Evolutionary conservation across 2,329 filamentous ascomycete genomes (phyloP), one percentile per base, ranked within the genome.

Genomic region (Coleophoma crateriformis): DNA sequence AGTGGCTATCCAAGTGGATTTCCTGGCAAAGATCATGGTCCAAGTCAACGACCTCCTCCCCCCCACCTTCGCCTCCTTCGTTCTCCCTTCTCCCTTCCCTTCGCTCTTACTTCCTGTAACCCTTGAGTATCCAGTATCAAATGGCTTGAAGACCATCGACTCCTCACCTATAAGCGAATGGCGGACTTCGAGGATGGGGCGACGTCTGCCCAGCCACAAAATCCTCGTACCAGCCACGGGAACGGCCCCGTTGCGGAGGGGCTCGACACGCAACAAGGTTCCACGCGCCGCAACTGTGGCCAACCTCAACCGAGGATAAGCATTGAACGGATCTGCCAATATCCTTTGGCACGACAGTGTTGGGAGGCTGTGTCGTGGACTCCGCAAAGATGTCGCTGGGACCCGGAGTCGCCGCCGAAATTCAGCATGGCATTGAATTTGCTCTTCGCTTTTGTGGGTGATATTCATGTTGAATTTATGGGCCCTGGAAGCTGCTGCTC

Each of bases 391-490:
- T 87, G 85, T 63, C 81, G 87, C 42, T 91, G 84, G 70, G 75
- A 89, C 57, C 76, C 82, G 0, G 65, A 78, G 1, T 75, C 78
- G 48, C 87, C 87, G 7, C 85, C 85, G 0, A 71, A 75, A 33
- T 89, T 92, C 65, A 85, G 79, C 1, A 69, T 88, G 58, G 70
- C 72, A 3, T 71, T 88, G 62, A 91, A 91, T 59, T 64, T 90
- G 3, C 67, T 91, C 1, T 89, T 90, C 50, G 68, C 60, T 27
- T 59, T 68, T 54, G 68, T 70, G 55, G 50, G 68, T 64, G 37
- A 32, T 33, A 12, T 10, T 22, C n/a, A 15, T 38, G n/a, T 37
- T 46, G 7, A n/a, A 20, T 20, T 8, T n/a, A 33, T 27, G 27
- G 27, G 27, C 7, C 27, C 7, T 27, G 22, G 22, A 27, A 7